Evolutionary conservation across 441 rosid species (phyloP).

Genomic region (Pelargonium australe): DNA sequence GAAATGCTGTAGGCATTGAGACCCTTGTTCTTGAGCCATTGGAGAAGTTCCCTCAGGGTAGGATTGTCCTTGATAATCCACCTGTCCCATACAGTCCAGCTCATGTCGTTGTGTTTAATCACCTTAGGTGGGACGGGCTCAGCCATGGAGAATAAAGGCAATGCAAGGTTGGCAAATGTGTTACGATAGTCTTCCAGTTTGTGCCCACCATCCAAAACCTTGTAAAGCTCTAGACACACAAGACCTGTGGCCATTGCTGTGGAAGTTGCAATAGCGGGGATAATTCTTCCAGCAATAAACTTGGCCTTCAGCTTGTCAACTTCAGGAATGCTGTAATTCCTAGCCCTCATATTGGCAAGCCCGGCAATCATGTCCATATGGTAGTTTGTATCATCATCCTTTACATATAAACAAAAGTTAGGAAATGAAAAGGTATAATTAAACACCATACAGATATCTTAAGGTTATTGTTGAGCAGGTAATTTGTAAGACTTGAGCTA

Average conservation of each 20-base stretch:
- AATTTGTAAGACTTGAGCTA: not conserved
- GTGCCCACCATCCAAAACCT: conserved; percentile 73
- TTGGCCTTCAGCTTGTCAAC: conserved; percentile 93
- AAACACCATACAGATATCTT: not conserved
- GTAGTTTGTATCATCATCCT: conserved; percentile 93
- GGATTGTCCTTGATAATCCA: conserved; percentile 73
- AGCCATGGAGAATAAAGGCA: conserved; percentile 87
- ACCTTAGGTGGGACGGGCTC: conserved; percentile 87
- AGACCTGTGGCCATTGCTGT: conserved; percentile 96
- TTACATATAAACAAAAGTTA: conserved; percentile 16
- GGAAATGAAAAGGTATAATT: not conserved
- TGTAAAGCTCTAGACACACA: conserved; percentile 87
- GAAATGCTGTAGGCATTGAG: conserved; percentile 83
- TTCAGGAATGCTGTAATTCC: conserved; percentile 85
- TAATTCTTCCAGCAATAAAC: conserved; percentile 91
- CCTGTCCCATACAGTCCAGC: conserved; percentile 96
- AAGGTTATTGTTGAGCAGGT: not conserved
- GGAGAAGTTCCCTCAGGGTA: conserved; percentile 66
- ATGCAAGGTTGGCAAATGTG: conserved; percentile 87
- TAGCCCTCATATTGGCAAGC: conserved; percentile 96
- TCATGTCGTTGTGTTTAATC: conserved; percentile 71
- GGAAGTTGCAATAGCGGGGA: conserved; percentile 92
- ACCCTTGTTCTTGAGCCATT: conserved; percentile 74
- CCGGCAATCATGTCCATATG: conserved; percentile 93
- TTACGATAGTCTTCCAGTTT: conserved; percentile 80